A percentile compares a stretch with the other conserved stretches of the same genome.
Conservation (phyloP, 1,284 basidiomycete species). For the Heterobasidion occidentale region DNA sequence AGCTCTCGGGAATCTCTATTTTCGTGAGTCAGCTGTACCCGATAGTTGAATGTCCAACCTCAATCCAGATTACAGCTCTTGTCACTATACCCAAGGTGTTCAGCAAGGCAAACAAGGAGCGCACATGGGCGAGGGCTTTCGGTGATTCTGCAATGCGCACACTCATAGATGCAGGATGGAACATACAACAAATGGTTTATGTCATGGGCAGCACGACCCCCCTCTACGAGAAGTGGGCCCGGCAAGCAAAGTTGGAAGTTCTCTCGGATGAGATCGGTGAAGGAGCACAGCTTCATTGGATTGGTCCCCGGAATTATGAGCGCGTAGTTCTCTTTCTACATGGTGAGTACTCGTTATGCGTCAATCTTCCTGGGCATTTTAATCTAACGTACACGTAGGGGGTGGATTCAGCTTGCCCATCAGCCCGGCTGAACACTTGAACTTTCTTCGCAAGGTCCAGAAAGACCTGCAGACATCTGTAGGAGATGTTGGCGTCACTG, state of each 20-base stretch:
- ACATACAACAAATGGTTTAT: not conserved
- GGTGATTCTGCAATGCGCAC: not conserved
- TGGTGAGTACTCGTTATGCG: not conserved
- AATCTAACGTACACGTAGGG: conserved; percentile 3
- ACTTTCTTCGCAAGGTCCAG: conserved; percentile 1
- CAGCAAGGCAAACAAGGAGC: not conserved
- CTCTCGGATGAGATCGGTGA: not conserved
- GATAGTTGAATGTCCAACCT: not conserved
- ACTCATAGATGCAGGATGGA: not conserved
- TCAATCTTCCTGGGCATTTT: not conserved
- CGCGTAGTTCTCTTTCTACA: conserved; percentile 11
- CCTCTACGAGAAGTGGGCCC: conserved; percentile 2
- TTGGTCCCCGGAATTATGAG: not conserved
- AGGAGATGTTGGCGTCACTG: not conserved
- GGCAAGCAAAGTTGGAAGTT: not conserved
- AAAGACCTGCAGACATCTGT: not conserved
- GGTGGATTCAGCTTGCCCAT: conserved; percentile 3
- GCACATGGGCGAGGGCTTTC: not conserved
- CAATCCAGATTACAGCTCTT: not conserved
- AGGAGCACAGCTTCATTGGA: not conserved
- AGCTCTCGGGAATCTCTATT: not conserved
- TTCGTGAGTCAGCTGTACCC: not conserved
- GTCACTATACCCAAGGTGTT: not conserved
- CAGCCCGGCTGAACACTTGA: not conserved
- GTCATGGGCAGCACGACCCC: not conserved